phyloP scores from a whole-genome alignment of 148 eudicot species.

The Rhododendron vialii region DNA sequence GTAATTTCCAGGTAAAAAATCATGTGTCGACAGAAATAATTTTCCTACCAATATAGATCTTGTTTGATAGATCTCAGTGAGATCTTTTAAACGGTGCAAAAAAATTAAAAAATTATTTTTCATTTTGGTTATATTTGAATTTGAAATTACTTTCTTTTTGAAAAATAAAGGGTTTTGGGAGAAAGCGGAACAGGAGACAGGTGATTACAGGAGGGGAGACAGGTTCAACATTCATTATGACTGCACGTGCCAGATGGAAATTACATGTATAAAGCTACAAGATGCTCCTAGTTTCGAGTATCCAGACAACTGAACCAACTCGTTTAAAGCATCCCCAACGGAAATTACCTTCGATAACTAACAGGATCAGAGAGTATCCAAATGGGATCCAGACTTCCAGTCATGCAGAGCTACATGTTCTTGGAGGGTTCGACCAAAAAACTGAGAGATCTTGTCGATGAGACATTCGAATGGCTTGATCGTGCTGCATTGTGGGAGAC shows the following conservation, averaged over 20 bases:
- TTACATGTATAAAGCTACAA: not conserved
- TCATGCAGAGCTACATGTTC: not conserved
- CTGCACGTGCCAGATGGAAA: not conserved
- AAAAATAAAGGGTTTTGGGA: too few species aligned
- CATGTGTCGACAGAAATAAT: too few species aligned
- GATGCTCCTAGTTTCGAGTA: not conserved
- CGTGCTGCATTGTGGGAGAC: not conserved
- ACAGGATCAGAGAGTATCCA: not conserved
- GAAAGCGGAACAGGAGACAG: not conserved
- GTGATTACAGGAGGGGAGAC: not conserved
- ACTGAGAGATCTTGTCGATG: not conserved
- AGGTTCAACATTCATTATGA: not conserved
- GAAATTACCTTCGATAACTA: not conserved
- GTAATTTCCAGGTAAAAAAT: too few species aligned
- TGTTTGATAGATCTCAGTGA: too few species aligned
- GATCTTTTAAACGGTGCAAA: too few species aligned
- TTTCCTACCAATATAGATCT: too few species aligned
- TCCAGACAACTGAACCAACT: not conserved
- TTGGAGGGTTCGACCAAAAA: not conserved
- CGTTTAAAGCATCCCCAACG: not conserved
- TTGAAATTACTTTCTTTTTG: too few species aligned
- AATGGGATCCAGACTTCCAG: not conserved
- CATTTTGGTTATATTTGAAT: too few species aligned
- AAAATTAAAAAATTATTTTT: too few species aligned
- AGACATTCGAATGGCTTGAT: constrained; percentile 6